Percentiles rank a stretch among this genome's conserved stretches.
Conservation (phyloP, 2,329 filamentous ascomycete species). For the Neopestalotiopsis sp. region DNA sequence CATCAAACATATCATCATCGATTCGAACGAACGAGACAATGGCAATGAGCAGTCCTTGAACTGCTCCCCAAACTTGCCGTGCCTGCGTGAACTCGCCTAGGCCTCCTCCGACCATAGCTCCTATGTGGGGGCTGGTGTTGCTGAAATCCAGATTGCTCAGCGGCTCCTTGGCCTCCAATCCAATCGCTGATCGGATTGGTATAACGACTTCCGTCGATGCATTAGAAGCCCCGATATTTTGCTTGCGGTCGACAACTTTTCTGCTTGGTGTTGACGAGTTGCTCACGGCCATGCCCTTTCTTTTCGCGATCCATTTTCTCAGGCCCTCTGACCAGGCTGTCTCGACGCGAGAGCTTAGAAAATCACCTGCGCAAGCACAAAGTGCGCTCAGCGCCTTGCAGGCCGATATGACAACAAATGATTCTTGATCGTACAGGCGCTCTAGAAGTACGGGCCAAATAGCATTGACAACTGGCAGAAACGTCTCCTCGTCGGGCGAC, state of each 20-base stretch:
- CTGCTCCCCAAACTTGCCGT: constrained; percentile 68
- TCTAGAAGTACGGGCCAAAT: constrained; percentile 84
- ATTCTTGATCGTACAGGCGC: constrained; percentile 70
- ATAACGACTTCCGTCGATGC: constrained; percentile 28
- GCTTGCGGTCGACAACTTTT: neutral
- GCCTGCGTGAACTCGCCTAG: constrained; percentile 66
- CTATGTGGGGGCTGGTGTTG: constrained; percentile 24
- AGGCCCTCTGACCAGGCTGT: constrained; percentile 71
- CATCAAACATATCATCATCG: constrained; percentile 74
- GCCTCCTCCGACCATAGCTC: constrained; percentile 31
- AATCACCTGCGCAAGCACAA: constrained; percentile 77
- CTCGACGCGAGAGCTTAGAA: constrained; percentile 77
- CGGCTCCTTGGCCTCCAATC: constrained; percentile 28
- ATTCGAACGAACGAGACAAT: constrained; percentile 69
- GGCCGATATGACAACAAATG: constrained; percentile 73
- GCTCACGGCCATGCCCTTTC: constrained; percentile 44
- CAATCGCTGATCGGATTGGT: constrained; percentile 31
- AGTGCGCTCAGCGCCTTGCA: constrained; percentile 72
- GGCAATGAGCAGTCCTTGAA: constrained; percentile 62
- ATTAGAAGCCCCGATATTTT: neutral
- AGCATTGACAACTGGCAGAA: constrained; percentile 87
- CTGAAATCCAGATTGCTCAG: constrained; percentile 20
- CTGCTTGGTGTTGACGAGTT: neutral
- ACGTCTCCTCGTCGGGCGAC: constrained; percentile 77
- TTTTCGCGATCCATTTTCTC: constrained; percentile 52